These are phyloP conservation scores for Dictyostelium citrinum DNA, from an alignment of 78 protist species.

Conservation along the genomic window DNA sequence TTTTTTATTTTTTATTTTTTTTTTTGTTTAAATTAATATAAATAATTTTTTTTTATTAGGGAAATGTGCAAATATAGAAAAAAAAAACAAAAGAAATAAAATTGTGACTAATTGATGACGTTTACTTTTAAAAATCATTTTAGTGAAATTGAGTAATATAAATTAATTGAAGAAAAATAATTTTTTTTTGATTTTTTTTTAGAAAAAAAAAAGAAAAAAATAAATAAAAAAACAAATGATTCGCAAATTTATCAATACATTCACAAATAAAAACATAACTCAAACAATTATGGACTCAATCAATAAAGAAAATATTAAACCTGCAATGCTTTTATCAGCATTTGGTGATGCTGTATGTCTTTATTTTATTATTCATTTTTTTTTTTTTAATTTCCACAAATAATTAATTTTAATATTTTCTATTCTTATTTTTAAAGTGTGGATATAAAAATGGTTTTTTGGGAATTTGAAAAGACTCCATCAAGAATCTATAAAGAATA, in stretches of 20 bases:
- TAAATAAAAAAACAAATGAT: too few relatives aligned
- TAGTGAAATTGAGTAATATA: too few relatives aligned
- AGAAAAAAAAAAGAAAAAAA: background rate
- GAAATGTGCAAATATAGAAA: too few relatives aligned
- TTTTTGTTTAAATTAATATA: too few relatives aligned
- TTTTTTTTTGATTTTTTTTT: background rate
- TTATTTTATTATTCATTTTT: background rate
- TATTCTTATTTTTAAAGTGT: background rate
- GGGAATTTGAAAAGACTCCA: slow-evolving; percentile 62
- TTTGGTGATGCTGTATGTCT: slow-evolving; percentile 73
- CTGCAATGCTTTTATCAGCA: slow-evolving; percentile 56
- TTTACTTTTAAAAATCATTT: too few relatives aligned
- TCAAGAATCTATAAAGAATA: background rate
- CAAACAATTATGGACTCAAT: background rate
- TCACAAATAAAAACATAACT: background rate
- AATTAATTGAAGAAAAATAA: too few relatives aligned
- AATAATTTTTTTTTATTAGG: too few relatives aligned
- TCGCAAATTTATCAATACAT: background rate
- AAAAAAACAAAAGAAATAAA: too few relatives aligned
- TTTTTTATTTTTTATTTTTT: too few relatives aligned
- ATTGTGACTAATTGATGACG: too few relatives aligned
- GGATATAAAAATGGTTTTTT: slow-evolving; percentile 71
- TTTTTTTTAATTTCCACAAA: too few relatives aligned
- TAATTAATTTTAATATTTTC: too few relatives aligned
- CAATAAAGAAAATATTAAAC: background rate